These are phyloP conservation scores for Murraya koenigii DNA, from an alignment of 345 rosid species.

Conservation along the genomic window DNA sequence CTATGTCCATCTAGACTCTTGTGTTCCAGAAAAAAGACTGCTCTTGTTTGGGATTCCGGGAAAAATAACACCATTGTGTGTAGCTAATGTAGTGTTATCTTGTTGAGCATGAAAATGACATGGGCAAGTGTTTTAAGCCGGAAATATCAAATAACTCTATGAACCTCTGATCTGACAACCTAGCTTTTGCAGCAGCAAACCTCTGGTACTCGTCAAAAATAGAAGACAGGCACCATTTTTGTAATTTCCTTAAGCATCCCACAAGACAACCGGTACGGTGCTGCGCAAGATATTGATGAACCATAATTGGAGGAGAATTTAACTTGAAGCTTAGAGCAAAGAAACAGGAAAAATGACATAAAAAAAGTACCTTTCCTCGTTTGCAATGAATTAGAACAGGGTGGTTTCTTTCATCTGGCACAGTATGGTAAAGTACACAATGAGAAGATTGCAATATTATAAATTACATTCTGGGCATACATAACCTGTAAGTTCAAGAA, in stretches of 20 bases:
- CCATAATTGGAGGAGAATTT: not conserved
- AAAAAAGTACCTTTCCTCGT: conserved; percentile 65
- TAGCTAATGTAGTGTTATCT: conserved; percentile 3
- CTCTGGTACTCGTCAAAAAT: conserved; percentile 79
- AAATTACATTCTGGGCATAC: not conserved
- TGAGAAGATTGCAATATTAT: conserved; percentile 11
- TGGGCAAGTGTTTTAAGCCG: conserved; percentile 43
- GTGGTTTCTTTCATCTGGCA: conserved; percentile 60
- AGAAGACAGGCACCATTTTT: conserved; percentile 73
- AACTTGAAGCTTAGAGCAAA: not conserved
- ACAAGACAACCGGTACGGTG: conserved; percentile 78
- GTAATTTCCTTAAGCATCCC: conserved; percentile 74
- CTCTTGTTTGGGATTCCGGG: not conserved
- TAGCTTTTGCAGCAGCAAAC: conserved; percentile 63
- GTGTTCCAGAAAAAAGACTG: not conserved
- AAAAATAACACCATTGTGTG: not conserved
- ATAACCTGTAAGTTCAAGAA: not conserved
- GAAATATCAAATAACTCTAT: conserved; percentile 62
- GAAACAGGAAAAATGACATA: not conserved
- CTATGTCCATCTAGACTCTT: not conserved
- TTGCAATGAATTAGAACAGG: conserved; percentile 78
- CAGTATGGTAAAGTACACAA: not conserved
- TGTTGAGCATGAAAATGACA: conserved; percentile 45
- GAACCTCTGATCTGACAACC: conserved; percentile 72
- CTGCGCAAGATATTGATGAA: conserved; percentile 25